Base-by-base conservation (phyloP, 345 rosid genomes). In the Zanthoxylum bungeanum region DNA sequence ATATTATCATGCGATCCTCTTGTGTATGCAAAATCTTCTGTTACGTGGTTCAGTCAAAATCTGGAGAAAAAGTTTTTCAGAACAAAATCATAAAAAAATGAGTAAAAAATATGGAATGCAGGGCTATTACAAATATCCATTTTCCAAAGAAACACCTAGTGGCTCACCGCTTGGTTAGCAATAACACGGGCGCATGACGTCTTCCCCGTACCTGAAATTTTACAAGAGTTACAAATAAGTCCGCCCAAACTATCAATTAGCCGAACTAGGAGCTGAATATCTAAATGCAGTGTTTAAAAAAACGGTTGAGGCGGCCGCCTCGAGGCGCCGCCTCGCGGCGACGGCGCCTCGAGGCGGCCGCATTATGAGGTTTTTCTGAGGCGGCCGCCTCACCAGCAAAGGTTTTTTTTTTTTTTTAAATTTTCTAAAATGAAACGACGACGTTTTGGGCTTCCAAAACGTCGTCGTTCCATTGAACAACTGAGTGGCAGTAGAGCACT, bases 151-250 rank as follows among this genome's bases (percentile, higher is more conserved):
- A 58, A 66, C 27, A 71, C 60, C 60, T 27, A 22, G 75, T 56
- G 71, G 71, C 96, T 89, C 81, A 92, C 97, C 49, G 93, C 96
- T 72, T 89, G 98, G 76, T 80, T 86, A 66, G 98, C 93, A 66
- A 92, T 92, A 75, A 95, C 91, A 76, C 94, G 94, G 11, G 98
- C 99, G 74, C 89, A 88, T 31, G 98, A 92, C 49, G 98, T 93
- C 86, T 95, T 95, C 80, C 99, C 98, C 37, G 97, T 93, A 79
- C 98, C 98, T 95, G 82, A 11, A 76, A 66, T 70, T 62, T 40
- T 58, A 71, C 64, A 66, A 7, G 34, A n/a, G n/a, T n/a, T 42
- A 34, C 34, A 55, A 40, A 73, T 65, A 74, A 66, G 76, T 44
- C 44, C 36, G 50, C 60, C 47, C 14, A 66, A 27, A 4, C 63